Conservation (phyloP, 129 eudicot species). For the carrot (Daucus carota) region DH1_v3.0 NC_030381.2:47697501-47698000, state of each 20-base stretch:
- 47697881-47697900: background rate
- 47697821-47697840: background rate
- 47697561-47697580: background rate
- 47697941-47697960: background rate
- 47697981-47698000: too few relatives aligned
- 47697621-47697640: background rate
- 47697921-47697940: background rate
- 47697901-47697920: background rate
- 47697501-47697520: background rate
- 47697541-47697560: too few relatives aligned
- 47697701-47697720: background rate
- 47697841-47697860: background rate
- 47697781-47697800: too few relatives aligned
- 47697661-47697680: background rate
- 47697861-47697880: background rate
- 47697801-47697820: background rate
- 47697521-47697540: background rate
- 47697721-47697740: too few relatives aligned
- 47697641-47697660: background rate
- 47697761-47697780: too few relatives aligned
- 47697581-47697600: background rate
- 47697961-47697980: too few relatives aligned
- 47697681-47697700: background rate
- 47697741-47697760: too few relatives aligned
- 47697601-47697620: too few relatives aligned